Evolutionary conservation across 768 basidiomycete genomes (phyloP), one percentile per base, ranked within the genome.

Genomic region (Neoboletus magnificus): DNA sequence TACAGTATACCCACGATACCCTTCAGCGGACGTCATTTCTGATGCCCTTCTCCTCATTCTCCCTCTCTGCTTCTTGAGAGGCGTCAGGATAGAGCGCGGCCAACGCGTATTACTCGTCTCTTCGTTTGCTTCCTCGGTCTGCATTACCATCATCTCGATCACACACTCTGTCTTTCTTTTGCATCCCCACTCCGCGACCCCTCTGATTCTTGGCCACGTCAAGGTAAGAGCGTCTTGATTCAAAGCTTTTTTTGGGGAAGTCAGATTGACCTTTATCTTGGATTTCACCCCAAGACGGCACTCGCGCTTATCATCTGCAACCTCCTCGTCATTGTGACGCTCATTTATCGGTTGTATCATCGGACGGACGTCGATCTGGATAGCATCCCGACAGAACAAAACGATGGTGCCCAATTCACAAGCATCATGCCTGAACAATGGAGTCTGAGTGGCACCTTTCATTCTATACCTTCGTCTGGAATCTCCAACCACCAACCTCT

Each of bases 281-380:
- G 10, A 36, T 29, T 40, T 49, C 25, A n/a, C 8, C 11, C 37
- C n/a, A 20, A 64, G 63, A 41, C 37, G 39, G 60, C 63, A 4
- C 22, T 58, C n/a, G 60, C 59, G 23, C 48, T 64, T 23, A 37
- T 56, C 20, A 36, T 58, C 9, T 49, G 55, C 27, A 56, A 62
- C 29, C 41, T 56, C 25, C 55, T 58, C 8, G 52, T 65, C 11
- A 33, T 57, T n/a, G 47, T 52, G 32, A 52, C 57, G 4, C 29
- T 55, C 22, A 35, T 15, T 5, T 65, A 61, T 52, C 48, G 54
- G 2, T 22, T 54, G n/a, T 56, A 30, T 42, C 46, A 30, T 15
- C 51, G 23, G 30, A 37, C 20, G 23, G 43, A 55, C 20, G n/a
- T 44, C 20, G 37, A 56, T 15, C 22, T 46, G 11, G n/a, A 55